Base-by-base conservation (phyloP, 371 early-diverging fungal species). In the Lichtheimia corymbifera region DNA sequence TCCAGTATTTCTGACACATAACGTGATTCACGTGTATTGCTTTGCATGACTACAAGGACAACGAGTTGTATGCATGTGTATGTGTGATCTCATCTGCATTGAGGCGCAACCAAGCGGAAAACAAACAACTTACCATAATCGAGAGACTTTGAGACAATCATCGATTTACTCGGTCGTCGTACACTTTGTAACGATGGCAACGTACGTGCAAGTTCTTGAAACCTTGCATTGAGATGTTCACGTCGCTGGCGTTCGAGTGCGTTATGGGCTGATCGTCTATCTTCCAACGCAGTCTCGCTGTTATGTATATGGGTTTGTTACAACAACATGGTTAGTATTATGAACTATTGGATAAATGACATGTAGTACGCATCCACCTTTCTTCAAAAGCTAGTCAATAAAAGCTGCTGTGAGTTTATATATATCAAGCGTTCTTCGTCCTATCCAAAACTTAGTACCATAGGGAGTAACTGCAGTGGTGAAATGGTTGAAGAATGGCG, bases 201-300 rank as follows among this genome's bases (percentile, higher is more conserved):
- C 17, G 87, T 84, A 67, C 85, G 83, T 14, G 93, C 93, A 28
- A 92, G 77, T 44, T 92, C 90, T 71, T 88, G 90, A 67, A 92
- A 91, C 59, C 87, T 86, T 40, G 74, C 73, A 66, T 91, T 91
- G 28, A 92, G 77, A 11, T 83, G 85, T 73, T 92, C 93, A 51
- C 93, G 84, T 57, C 92, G 79, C 57, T 90, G 91, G 12, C 93
- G 79, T 69, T 92, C 93, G 27, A 90, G 79, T 13, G 91, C 91
- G 65, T 92, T 92, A 68, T 92, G 93, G 20, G 83, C 89, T 15
- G 89, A 88, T 54, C 91, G 61, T 47, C 47, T 13, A 18, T 22
- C 47, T 22, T 47, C n/a, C 17, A 47, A 17, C 17, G 47, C 22
- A 12, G 22, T 35, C 35, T 35, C 35, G 35, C 35, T 35, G 11